phyloP scores from a whole-genome alignment of 352 stramenopile species.

The Achlya hypogyna region DNA sequence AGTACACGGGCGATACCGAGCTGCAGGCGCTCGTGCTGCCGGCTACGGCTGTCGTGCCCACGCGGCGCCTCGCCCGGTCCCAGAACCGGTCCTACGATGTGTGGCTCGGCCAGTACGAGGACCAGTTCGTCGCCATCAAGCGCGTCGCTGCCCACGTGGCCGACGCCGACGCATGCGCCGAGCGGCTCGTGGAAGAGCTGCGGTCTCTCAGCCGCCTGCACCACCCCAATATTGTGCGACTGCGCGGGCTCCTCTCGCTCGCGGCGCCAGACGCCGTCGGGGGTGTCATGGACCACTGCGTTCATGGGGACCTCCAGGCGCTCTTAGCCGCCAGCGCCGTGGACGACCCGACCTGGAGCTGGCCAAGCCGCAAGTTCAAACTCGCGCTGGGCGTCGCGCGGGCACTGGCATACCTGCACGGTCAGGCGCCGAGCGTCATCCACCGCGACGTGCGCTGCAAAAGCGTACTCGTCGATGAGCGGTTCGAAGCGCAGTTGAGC shows the following conservation, averaged over 20 bases:
- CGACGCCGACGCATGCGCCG: not conserved
- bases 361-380: constrained; percentile 1
- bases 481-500: constrained; percentile 1
- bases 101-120: constrained; percentile 6
- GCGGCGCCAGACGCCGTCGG: not conserved
- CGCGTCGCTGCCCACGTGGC: not conserved
- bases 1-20: not conserved
- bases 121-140: not conserved
- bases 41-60: not conserved
- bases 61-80: not conserved
- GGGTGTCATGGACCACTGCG: constrained; percentile 6
- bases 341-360: not conserved
- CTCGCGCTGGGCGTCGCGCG: constrained; percentile 8
- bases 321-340: not conserved
- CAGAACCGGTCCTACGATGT: not conserved
- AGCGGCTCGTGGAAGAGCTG: constrained; percentile 3
- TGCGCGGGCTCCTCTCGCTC: not conserved
- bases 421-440: constrained; percentile 23
- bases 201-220: not conserved
- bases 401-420: constrained; percentile 23
- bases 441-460: constrained; percentile 35
- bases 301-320: constrained; percentile 5
- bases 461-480: constrained; percentile 30
- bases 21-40: not conserved
- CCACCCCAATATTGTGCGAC: constrained; percentile 6